Conservation (phyloP, 768 basidiomycete species). For the Sutorius australiensis region DNA sequence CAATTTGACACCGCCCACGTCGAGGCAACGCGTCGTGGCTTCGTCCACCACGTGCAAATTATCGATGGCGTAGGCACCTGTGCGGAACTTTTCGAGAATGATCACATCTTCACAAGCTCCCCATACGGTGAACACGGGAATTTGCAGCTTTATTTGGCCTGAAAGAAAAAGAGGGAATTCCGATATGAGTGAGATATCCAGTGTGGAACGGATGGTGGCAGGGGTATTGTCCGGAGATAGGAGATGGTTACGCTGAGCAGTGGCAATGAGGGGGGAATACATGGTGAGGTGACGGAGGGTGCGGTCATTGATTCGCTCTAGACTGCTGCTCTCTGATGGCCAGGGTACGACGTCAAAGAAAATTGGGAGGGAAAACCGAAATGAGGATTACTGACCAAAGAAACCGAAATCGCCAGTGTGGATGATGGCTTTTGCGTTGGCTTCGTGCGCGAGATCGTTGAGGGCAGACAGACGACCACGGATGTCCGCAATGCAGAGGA, state of each 20-base stretch:
- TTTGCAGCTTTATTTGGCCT: conserved; percentile 84
- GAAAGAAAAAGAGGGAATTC: conserved; percentile 92
- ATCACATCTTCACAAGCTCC: conserved; percentile 96
- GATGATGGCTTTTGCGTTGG: conserved; percentile 87
- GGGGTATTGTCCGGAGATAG: conserved; percentile 69
- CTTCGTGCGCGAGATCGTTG: conserved; percentile 86
- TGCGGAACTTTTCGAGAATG: conserved; percentile 89
- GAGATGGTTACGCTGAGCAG: conserved; percentile 76
- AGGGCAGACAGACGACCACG: conserved; percentile 83
- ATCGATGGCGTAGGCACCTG: conserved; percentile 74
- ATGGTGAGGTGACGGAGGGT: conserved; percentile 93
- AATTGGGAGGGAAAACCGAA: not conserved
- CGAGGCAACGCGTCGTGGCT: conserved; percentile 87
- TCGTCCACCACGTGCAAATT: conserved; percentile 94
- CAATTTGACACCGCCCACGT: conserved; percentile 90
- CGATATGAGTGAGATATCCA: conserved; percentile 77
- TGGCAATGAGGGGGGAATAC: conserved; percentile 91
- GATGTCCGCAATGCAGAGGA: conserved; percentile 94
- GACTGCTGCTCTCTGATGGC: conserved; percentile 63
- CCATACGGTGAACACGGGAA: conserved; percentile 96
- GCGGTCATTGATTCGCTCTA: conserved; percentile 90
- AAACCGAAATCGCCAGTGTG: conserved; percentile 99
- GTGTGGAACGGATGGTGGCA: conserved; percentile 64
- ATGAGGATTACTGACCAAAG: conserved; percentile 57
- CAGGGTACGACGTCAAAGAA: conserved; percentile 17